phyloP scores from a whole-genome alignment of 2,329 filamentous ascomycete species.

The Claviceps monticola region DNA sequence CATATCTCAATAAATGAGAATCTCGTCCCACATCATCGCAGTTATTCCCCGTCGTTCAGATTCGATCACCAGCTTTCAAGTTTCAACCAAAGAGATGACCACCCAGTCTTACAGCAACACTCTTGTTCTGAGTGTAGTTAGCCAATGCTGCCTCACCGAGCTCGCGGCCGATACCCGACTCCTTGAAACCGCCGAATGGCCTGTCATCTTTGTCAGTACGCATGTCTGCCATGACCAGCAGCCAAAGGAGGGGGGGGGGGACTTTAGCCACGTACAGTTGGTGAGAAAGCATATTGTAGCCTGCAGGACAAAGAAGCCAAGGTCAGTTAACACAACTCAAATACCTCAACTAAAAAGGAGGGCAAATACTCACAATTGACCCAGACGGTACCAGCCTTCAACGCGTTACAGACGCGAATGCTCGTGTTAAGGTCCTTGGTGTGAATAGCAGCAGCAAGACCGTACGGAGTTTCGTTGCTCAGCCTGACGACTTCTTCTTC shows the following conservation, averaged over 20 bases:
- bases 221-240: not conserved
- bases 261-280: conserved; percentile 4
- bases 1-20: not conserved
- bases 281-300: conserved; percentile 42
- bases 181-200: conserved; percentile 63
- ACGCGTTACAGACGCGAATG: conserved; percentile 60
- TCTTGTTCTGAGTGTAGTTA: conserved; percentile 58
- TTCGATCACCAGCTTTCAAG: too few relatives aligned
- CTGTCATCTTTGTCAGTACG: conserved; percentile 15
- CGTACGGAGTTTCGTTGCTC: conserved; percentile 66
- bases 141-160: conserved; percentile 52
- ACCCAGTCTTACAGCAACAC: conserved; percentile 36
- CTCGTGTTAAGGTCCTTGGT: conserved; percentile 72
- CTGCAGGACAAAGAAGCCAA: conserved; percentile 5
- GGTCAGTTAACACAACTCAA: not conserved
- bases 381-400: conserved; percentile 57
- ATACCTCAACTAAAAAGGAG: too few relatives aligned
- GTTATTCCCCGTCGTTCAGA: too few relatives aligned
- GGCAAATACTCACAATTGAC: conserved; percentile 26
- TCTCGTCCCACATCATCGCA: not conserved
- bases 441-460: conserved; percentile 72
- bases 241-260: not conserved
- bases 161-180: conserved; percentile 66
- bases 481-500: conserved; percentile 65
- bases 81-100: conserved; percentile 8